Conservation (phyloP, 2,329 filamentous ascomycete genomes). For the Phymatotrichopsis omnivora region DNA sequence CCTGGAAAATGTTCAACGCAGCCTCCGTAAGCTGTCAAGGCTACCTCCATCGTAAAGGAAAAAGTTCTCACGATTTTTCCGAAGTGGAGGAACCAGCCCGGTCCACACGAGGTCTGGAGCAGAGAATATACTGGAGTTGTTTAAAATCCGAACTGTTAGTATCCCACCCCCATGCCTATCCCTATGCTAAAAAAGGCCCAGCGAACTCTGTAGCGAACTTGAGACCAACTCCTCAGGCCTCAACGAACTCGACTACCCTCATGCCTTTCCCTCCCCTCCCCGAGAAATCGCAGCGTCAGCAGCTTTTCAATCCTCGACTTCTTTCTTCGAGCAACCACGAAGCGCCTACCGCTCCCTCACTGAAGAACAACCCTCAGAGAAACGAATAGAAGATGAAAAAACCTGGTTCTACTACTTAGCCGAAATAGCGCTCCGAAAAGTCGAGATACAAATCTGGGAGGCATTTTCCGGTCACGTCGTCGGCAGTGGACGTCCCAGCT, state of each 20-base stretch:
- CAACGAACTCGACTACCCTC: constrained; percentile 31
- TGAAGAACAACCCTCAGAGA: constrained; percentile 15
- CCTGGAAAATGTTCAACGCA: constrained; percentile 33
- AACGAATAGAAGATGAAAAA: constrained; percentile 28
- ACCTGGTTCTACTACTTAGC: constrained; percentile 34
- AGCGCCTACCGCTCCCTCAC: constrained; percentile 13
- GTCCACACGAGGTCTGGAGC: constrained; percentile 29
- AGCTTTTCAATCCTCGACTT: constrained; percentile 19
- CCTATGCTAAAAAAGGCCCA: neutral
- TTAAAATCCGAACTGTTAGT: constrained; percentile 34
- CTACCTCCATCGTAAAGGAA: constrained; percentile 23
- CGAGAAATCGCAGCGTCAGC: constrained; percentile 23
- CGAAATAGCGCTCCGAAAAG: constrained; percentile 32
- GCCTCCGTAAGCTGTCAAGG: constrained; percentile 30
- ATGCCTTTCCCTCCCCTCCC: constrained; percentile 33
- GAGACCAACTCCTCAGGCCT: constrained; percentile 24
- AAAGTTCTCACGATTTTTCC: constrained; percentile 26
- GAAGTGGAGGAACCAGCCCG: constrained; percentile 14
- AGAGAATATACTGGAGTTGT: constrained; percentile 35
- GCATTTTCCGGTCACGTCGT: constrained; percentile 4
- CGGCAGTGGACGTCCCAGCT: constrained; percentile 10
- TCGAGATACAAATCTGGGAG: constrained; percentile 24
- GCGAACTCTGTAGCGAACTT: constrained; percentile 25
- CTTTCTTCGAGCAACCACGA: constrained; percentile 22
- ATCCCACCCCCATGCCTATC: neutral